Conservation (phyloP, 305 asterid genomes). For the Rubia occidens region DNA sequence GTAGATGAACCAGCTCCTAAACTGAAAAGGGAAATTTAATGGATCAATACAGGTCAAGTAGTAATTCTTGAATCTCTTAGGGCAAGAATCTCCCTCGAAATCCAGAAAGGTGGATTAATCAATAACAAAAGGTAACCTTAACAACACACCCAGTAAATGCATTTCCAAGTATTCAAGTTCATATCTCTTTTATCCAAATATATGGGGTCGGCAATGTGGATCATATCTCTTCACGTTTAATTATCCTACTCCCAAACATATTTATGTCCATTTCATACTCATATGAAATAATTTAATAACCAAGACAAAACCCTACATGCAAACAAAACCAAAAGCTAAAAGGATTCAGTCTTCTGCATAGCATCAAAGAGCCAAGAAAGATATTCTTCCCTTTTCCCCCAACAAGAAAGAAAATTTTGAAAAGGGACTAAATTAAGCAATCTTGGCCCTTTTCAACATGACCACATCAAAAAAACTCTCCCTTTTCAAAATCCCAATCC, state of each 20-base stretch:
- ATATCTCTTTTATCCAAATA: background rate
- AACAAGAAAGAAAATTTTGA: background rate
- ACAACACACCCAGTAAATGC: background rate
- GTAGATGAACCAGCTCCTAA: constrained; percentile 11
- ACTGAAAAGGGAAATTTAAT: constrained; percentile 4
- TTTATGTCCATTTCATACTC: background rate
- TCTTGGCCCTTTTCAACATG: constrained; percentile 3
- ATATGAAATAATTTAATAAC: background rate
- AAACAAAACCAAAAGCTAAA: constrained; percentile 2
- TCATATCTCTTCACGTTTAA: background rate
- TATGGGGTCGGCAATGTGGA: background rate
- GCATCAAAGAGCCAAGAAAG: background rate
- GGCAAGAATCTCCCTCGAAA: background rate
- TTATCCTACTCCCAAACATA: background rate
- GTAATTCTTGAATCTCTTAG: background rate
- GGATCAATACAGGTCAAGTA: background rate
- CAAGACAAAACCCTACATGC: background rate
- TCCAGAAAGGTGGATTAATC: background rate
- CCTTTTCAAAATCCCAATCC: background rate
- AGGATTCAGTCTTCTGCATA: background rate
- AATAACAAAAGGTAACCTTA: background rate
- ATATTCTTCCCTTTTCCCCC: background rate
- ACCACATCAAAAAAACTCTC: background rate
- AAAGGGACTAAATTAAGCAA: constrained; percentile 5
- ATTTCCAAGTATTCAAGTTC: constrained; percentile 4